A percentile compares a stretch with the other conserved stretches of the same genome.
Conservation (phyloP, 768 basidiomycete genomes). For the Botryobasidium botryosum region DNA sequence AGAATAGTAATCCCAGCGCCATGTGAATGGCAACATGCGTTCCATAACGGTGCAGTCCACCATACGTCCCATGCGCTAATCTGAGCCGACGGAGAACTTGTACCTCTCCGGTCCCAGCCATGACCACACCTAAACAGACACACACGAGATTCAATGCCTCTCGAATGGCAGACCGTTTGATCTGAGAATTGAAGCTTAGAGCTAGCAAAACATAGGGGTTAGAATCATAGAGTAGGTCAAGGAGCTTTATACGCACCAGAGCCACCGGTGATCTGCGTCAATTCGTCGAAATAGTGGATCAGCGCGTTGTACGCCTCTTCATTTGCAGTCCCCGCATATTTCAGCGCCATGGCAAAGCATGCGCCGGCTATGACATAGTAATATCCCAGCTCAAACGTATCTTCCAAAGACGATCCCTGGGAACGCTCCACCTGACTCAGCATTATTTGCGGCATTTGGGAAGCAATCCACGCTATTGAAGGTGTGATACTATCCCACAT, state of each 20-base stretch:
- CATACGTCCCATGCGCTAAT: conserved; percentile 73
- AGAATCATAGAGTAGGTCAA: no score
- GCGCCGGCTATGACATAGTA: conserved; percentile 82
- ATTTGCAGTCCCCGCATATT: conserved; percentile 85
- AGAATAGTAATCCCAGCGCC: conserved; percentile 79
- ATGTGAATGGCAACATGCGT: conserved; percentile 82
- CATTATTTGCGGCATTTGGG: conserved; percentile 46
- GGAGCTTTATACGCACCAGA: conserved; percentile 6
- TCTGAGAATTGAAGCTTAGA: conserved; percentile 68
- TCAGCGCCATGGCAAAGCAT: conserved; percentile 82
- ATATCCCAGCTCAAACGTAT: conserved; percentile 73
- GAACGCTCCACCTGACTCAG: conserved; percentile 26
- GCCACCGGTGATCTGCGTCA: conserved; percentile 26
- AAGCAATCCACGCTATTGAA: conserved; percentile 51
- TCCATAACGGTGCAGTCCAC: conserved; percentile 54
- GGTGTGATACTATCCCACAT: conserved; percentile 71
- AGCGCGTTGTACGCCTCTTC: conserved; percentile 77
- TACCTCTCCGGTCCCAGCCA: conserved; percentile 95
- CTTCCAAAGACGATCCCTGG: conserved; percentile 32
- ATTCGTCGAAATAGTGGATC: conserved; percentile 64
- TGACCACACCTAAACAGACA: conserved; percentile 75
- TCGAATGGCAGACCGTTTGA: conserved; percentile 71
- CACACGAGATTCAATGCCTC: conserved; percentile 81
- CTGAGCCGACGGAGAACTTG: conserved; percentile 74
- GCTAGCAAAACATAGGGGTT: conserved; percentile 25